These are phyloP conservation scores for Cubamyces lactineus DNA, from an alignment of 768 basidiomycete species.

Conservation along the genomic window DNA sequence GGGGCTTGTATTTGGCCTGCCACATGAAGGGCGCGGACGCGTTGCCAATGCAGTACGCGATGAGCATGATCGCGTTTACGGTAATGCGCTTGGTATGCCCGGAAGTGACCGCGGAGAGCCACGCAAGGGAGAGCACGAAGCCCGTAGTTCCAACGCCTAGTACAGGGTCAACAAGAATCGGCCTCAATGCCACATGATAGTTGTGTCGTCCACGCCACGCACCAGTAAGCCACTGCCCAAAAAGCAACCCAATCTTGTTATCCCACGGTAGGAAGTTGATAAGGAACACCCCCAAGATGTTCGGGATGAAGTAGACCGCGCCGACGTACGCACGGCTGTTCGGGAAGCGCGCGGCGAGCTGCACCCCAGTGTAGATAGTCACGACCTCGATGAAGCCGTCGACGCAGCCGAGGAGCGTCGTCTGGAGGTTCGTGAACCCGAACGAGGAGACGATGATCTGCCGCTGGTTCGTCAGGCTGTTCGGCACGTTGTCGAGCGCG, in stretches of 20 bases:
- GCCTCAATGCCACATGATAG: background rate
- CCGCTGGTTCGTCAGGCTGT: slow-evolving; percentile 67
- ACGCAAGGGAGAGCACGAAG: slow-evolving; percentile 63
- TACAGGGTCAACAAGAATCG: background rate
- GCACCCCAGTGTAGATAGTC: slow-evolving; percentile 70
- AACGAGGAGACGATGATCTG: slow-evolving; percentile 67
- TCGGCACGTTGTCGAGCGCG: slow-evolving; percentile 63
- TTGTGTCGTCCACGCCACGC: slow-evolving; percentile 3
- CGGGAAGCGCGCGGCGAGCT: slow-evolving; percentile 54
- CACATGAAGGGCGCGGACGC: slow-evolving; percentile 80
- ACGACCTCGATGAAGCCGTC: slow-evolving; percentile 67
- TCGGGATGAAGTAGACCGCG: slow-evolving; percentile 64
- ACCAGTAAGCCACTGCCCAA: slow-evolving; percentile 59
- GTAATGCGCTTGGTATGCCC: slow-evolving; percentile 78
- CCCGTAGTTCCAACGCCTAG: slow-evolving; percentile 55
- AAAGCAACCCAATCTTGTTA: slow-evolving; percentile 67
- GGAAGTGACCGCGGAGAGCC: slow-evolving; percentile 66
- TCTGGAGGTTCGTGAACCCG: slow-evolving; percentile 65
- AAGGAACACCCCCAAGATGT: slow-evolving; percentile 63
- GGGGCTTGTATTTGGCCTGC: slow-evolving; percentile 66
- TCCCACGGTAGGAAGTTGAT: slow-evolving; percentile 67
- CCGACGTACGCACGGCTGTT: slow-evolving; percentile 68
- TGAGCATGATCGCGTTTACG: slow-evolving; percentile 71
- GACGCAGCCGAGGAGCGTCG: slow-evolving; percentile 70
- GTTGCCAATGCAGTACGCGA: slow-evolving; percentile 70